These are phyloP conservation scores for Barnettozyma sp. DNA, from an alignment of 805 yeast genomes.

Conservation along the genomic window DNA sequence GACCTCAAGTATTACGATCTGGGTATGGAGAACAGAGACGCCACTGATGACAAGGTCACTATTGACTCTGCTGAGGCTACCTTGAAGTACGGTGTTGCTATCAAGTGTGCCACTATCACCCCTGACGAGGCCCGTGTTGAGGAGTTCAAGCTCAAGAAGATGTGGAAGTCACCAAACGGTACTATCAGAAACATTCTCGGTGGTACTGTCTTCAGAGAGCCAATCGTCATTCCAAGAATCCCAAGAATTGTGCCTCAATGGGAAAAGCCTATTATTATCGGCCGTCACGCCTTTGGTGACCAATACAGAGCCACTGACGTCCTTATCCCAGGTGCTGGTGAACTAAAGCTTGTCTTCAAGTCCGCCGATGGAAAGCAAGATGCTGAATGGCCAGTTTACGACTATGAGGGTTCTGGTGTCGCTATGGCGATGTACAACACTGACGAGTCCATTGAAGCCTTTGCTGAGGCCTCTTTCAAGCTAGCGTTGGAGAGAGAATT, in stretches of 20 bases:
- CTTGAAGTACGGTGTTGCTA: conserved; percentile 67
- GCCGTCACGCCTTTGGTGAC: conserved; percentile 83
- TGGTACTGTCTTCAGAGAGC: conserved; percentile 82
- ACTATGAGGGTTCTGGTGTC: conserved; percentile 63
- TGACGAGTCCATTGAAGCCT: conserved; percentile 67
- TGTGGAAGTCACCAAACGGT: conserved; percentile 87
- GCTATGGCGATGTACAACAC: conserved; percentile 82
- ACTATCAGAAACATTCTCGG: conserved; percentile 75
- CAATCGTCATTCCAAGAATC: conserved; percentile 69
- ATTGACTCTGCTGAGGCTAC: conserved; percentile 73
- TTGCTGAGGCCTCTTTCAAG: conserved; percentile 75
- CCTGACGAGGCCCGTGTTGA: conserved; percentile 77
- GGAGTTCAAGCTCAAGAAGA: conserved; percentile 65
- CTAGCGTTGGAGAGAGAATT: conserved; percentile 59
- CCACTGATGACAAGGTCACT: conserved; percentile 69
- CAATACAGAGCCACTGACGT: conserved; percentile 78
- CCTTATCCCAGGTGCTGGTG: conserved; percentile 60
- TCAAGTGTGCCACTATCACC: conserved; percentile 81
- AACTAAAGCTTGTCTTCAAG: conserved; percentile 56
- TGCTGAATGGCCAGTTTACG: conserved; percentile 46
- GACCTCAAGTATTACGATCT: conserved; percentile 74
- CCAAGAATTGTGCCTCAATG: conserved; percentile 75
- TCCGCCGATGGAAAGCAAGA: conserved; percentile 52
- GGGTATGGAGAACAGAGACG: conserved; percentile 60
- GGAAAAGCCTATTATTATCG: conserved; percentile 78